These are phyloP conservation scores for Aspergillus neoniger DNA, from an alignment of 2,329 filamentous ascomycete species.

Conservation along the genomic window DNA sequence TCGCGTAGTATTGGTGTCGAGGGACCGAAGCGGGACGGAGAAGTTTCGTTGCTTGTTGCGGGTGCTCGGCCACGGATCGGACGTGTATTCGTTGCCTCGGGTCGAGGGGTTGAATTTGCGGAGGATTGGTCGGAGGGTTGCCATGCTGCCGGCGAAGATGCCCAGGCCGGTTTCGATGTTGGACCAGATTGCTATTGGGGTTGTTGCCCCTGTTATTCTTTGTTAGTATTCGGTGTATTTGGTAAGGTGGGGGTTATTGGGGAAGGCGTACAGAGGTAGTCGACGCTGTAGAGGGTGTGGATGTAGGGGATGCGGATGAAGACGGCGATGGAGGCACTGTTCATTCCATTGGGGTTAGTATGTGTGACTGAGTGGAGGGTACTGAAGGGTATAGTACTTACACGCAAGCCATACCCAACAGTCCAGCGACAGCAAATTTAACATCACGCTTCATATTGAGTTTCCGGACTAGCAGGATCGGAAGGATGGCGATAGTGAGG, in stretches of 20 bases:
- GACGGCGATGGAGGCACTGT: constrained; percentile 24
- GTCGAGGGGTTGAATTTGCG: constrained; percentile 3
- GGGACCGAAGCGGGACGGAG: not conserved
- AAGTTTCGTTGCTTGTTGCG: not conserved
- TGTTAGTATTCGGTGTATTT: not conserved
- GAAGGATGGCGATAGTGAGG: constrained; percentile 21
- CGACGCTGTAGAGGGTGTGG: constrained; percentile 13
- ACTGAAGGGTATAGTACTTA: constrained; percentile 7
- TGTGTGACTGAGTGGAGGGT: too few species aligned
- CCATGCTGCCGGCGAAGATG: constrained; percentile 25
- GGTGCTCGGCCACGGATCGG: not conserved
- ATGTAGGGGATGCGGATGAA: constrained; percentile 22
- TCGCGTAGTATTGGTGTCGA: not conserved
- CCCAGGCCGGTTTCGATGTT: constrained; percentile 26
- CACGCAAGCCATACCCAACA: constrained; percentile 27
- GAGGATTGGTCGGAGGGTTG: constrained; percentile 23
- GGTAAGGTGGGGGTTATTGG: too few species aligned
- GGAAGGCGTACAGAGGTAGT: constrained; percentile 22
- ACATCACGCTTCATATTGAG: constrained; percentile 23
- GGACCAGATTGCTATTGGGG: constrained; percentile 25
- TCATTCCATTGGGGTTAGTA: not conserved
- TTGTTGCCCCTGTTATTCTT: constrained; percentile 14
- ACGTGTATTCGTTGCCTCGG: not conserved
- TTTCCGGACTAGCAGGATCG: constrained; percentile 23
- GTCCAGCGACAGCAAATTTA: constrained; percentile 20